Conservation (phyloP, 2,329 filamentous ascomycete species). For the Capronia americana region DNA sequence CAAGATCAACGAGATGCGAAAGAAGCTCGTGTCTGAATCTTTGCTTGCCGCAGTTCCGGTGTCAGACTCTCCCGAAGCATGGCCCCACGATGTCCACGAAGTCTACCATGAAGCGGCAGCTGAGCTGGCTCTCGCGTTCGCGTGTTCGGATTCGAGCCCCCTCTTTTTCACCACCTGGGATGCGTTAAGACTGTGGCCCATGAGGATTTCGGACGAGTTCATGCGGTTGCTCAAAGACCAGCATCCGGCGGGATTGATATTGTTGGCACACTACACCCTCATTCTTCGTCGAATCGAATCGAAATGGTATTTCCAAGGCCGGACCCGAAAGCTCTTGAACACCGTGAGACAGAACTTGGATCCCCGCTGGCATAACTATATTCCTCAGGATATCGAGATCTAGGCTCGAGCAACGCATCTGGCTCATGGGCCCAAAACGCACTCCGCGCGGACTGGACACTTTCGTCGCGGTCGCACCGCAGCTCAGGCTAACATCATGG, state of each 20-base stretch:
- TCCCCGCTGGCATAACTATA: slow-evolving; percentile 9
- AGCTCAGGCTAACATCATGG: slow-evolving; percentile 45
- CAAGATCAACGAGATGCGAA: slow-evolving; percentile 2
- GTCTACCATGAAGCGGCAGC: slow-evolving; percentile 14
- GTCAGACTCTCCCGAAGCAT: not conserved
- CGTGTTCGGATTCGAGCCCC: slow-evolving; percentile 9
- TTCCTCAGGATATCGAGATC: not conserved
- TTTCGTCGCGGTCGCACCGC: not conserved
- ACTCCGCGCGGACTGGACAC: not conserved
- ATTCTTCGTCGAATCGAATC: slow-evolving; percentile 45
- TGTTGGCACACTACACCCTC: slow-evolving; percentile 50
- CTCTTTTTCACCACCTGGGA: slow-evolving; percentile 41
- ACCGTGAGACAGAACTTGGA: slow-evolving; percentile 6
- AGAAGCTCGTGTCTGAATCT: not conserved
- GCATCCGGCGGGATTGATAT: slow-evolving; percentile 45
- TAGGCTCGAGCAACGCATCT: not conserved
- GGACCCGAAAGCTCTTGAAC: slow-evolving; percentile 35
- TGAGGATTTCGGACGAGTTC: slow-evolving; percentile 45
- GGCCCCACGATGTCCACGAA: slow-evolving; percentile 5
- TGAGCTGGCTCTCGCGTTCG: slow-evolving; percentile 20
- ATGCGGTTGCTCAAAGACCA: slow-evolving; percentile 43
- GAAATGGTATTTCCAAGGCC: slow-evolving; percentile 49
- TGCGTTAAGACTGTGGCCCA: slow-evolving; percentile 46
- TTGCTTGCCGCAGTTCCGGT: not conserved
- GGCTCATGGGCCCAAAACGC: not conserved